These are phyloP conservation scores for Fusarium sp. DNA, from an alignment of 2,329 filamentous ascomycete genomes.

Conservation along the genomic window DNA sequence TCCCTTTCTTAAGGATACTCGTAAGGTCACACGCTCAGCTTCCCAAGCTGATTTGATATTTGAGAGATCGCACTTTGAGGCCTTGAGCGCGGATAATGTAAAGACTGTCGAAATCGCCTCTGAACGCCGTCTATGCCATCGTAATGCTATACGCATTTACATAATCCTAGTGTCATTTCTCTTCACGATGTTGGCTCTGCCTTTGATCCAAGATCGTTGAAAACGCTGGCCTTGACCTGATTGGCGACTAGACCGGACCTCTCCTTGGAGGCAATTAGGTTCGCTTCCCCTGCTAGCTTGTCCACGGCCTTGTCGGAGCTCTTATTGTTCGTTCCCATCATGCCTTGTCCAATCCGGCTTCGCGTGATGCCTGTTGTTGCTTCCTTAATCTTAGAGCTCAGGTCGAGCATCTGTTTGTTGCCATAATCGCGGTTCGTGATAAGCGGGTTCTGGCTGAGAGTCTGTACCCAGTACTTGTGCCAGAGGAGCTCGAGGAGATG, in stretches of 20 bases:
- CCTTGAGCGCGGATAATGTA: conserved; percentile 1
- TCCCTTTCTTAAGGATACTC: not conserved
- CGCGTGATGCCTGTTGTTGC: conserved; percentile 58
- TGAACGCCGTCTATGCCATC: conserved; percentile 49
- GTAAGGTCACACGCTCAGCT: not conserved
- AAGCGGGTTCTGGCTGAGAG: conserved; percentile 88
- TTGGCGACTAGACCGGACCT: conserved; percentile 71
- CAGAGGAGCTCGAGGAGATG: conserved; percentile 89
- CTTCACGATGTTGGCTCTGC: conserved; percentile 29
- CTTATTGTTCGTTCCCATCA: conserved; percentile 43
- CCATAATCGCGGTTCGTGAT: conserved; percentile 94
- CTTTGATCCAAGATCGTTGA: conserved; percentile 58
- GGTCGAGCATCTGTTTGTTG: conserved; percentile 90
- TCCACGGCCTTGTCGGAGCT: conserved; percentile 63
- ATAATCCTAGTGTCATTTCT: conserved; percentile 29
- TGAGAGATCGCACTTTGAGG: not conserved
- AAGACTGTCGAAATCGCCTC: conserved; percentile 38
- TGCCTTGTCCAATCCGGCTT: conserved; percentile 44
- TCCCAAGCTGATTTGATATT: not conserved
- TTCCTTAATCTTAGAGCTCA: conserved; percentile 84
- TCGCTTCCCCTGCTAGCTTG: conserved; percentile 72
- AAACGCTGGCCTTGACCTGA: conserved; percentile 73
- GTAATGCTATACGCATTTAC: conserved; percentile 40
- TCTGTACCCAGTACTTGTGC: conserved; percentile 99
- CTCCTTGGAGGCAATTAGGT: conserved; percentile 72